Evolutionary conservation across 495 filamentous ascomycete genomes (phyloP), one percentile per base, ranked within the genome.

Genomic region (Venustampulla echinocandica): DNA sequence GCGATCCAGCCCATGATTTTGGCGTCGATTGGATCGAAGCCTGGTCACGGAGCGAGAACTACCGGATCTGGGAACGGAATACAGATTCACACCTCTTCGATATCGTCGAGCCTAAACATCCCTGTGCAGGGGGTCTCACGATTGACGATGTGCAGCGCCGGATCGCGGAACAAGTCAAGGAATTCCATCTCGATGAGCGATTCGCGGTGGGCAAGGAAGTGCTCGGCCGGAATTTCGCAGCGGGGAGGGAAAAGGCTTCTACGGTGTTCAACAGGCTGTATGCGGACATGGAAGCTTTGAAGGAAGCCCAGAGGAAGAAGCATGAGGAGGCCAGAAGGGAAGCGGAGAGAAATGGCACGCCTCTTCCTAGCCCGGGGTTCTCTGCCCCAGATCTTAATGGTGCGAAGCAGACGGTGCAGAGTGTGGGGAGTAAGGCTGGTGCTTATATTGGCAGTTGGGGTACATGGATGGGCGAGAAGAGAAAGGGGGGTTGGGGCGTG

Each of bases 381-480:
- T 63, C 62, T 52, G 68, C 61, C 18, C 71, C 74, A 18, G 84
- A 92, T 52, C 57, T 81, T 10, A 64, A 68, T 9, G 76, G 81
- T 53, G 78, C 83, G 0, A 84, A 87, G 62, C 77, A 81, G 38
- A 73, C 81, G 4, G 74, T 80, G 11, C 74, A 71, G 46, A 79
- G 79, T 1, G 85, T 84, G 0, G 67, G 82, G 9, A 74, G 80
- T 52, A 82, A 81, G 51, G 90, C 90, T 9, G 76, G 87, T 14
- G 84, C 90, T 4, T 98, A 95, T 56, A 71, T 98, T 38, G 89
- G 82, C 40, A 93, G 87, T 20, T 97, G 93, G 93, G 82, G 89
- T n/a, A 67, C 78, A 1, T 98, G 92, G 92, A 90, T 90, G 4
- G 80, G 79, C 22, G 90, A 98, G 65, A 94, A 93, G 66, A 71